Base-by-base conservation (phyloP, 192 early-diverging fungal species). In the Linnemannia exigua region DNA sequence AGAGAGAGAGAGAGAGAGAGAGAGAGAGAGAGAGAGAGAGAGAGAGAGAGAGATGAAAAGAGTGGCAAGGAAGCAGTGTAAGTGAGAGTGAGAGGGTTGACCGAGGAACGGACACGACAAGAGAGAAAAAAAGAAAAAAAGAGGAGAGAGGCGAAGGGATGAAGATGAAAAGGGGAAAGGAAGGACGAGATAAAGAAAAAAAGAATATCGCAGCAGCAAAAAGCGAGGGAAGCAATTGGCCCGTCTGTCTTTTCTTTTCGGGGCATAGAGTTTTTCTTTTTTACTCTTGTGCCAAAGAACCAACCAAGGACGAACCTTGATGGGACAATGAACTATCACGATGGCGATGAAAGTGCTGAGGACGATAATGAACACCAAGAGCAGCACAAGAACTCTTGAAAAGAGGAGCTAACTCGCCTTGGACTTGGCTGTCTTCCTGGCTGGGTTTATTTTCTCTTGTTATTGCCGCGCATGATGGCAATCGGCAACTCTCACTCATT, bases 251-350 rank as follows among this genome's bases (percentile, higher is more conserved):
- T 20, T 20, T 31, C 33, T 5, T 69, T 33, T 31, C 1, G 37
- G 37, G 2, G 22, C 67, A 69, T 5, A 68, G 68, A 19, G 9
- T 44, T 36, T 16, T 41, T n/a, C 25, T 4, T 15, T 31, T 31
- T 63, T 63, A 3, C 58, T 63, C 28, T 63, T 25, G 58, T 31
- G 58, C 58, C 58, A 31, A 63, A 63, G 58, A 63, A 63, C 58
- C 28, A 63, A 63, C 41, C 58, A 63, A 25, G 58, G 12, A 63
- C 58, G 28, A 63, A 63, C 58, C 28, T 63, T 33, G 58, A 63
- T 54, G 52, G n/a, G n/a, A 44, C 41, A 44, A 44, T 6, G 41
- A 9, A 44, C 9, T 44, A 44, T 44, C 9, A 44, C 41, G 9
- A 44, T 44, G 41, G 41, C 41, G 41, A 44, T 44, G n/a, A n/a